phyloP scores from a whole-genome alignment of 495 filamentous ascomycete species.

The Hyphodiscus hymeniophilus region DNA sequence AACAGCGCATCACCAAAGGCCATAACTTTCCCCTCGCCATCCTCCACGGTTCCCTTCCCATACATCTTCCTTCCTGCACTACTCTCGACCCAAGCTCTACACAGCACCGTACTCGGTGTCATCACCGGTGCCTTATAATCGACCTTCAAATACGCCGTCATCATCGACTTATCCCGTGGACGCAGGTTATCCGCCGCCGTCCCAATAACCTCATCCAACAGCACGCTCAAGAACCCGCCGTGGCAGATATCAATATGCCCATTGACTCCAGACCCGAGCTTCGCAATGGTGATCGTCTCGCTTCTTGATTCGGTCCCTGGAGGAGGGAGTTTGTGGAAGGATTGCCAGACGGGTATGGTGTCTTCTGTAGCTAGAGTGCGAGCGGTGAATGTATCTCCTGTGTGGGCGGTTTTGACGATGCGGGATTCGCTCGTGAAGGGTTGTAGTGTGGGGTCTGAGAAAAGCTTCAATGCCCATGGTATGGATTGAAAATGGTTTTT shows the following conservation, averaged over 20 bases:
- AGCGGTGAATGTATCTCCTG: constrained; percentile 46
- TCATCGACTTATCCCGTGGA: constrained; percentile 16
- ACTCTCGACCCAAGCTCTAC: constrained; percentile 18
- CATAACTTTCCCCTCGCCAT: constrained; percentile 24
- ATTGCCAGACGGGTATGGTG: constrained; percentile 44
- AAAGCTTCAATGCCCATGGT: neutral
- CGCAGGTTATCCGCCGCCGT: constrained; percentile 14
- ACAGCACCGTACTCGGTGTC: constrained; percentile 23
- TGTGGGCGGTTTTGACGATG: neutral
- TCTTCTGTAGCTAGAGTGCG: constrained; percentile 43
- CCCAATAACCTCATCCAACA: constrained; percentile 23
- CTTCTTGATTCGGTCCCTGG: neutral
- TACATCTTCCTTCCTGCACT: constrained; percentile 25
- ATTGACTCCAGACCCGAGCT: constrained; percentile 8
- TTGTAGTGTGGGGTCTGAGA: constrained; percentile 2
- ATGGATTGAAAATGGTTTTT: neutral
- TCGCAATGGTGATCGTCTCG: constrained; percentile 6
- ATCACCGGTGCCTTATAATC: constrained; percentile 24
- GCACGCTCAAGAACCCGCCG: constrained; percentile 13
- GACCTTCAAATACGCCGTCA: constrained; percentile 26
- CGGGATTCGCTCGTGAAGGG: neutral
- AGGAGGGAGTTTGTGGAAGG: constrained; percentile 31
- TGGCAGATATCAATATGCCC: constrained; percentile 14
- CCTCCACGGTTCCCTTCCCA: constrained; percentile 23
- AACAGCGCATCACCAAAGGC: constrained; percentile 25